Evolutionary conservation across 495 filamentous ascomycete genomes (phyloP).

Genomic region (Cudoniella acicularis): DNA sequence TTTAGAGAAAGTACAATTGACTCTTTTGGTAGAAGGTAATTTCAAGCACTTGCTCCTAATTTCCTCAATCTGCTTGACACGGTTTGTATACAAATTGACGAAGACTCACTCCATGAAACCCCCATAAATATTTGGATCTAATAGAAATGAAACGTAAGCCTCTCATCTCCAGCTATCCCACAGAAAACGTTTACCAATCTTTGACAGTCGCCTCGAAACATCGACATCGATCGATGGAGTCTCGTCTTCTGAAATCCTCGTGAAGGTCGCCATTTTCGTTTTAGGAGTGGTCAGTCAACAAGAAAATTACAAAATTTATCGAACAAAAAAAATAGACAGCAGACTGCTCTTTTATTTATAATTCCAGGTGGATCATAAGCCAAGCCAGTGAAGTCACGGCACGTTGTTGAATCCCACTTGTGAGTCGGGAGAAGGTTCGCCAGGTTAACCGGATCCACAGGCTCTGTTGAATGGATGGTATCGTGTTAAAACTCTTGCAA

Average conservation of each 20-base stretch:
- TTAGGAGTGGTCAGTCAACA: background rate
- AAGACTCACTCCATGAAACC: constrained; percentile 73
- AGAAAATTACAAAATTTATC: too few species aligned
- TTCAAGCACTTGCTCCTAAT: too few species aligned
- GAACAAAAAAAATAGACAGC: background rate
- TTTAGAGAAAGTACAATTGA: too few species aligned
- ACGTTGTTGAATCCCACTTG: background rate
- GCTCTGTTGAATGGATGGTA: too few species aligned
- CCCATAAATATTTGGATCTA: constrained; percentile 59
- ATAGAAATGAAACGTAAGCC: background rate
- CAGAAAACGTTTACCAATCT: constrained; percentile 50
- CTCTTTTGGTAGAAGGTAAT: too few species aligned
- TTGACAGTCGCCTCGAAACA: constrained; percentile 54
- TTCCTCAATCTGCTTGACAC: too few species aligned
- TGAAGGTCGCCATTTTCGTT: constrained; percentile 63
- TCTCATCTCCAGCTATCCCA: background rate
- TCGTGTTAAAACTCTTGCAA: too few species aligned
- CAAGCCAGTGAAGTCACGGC: background rate
- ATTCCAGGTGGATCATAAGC: background rate
- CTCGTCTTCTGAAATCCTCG: constrained; percentile 53
- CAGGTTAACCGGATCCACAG: background rate
- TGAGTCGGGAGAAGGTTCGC: background rate
- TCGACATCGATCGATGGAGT: constrained; percentile 59
- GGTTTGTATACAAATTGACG: background rate
- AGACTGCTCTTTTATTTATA: background rate